These are phyloP conservation scores for Salvia miltiorrhiza DNA, from an alignment of 257 asterid genomes.

Conservation along the genomic window DNA sequence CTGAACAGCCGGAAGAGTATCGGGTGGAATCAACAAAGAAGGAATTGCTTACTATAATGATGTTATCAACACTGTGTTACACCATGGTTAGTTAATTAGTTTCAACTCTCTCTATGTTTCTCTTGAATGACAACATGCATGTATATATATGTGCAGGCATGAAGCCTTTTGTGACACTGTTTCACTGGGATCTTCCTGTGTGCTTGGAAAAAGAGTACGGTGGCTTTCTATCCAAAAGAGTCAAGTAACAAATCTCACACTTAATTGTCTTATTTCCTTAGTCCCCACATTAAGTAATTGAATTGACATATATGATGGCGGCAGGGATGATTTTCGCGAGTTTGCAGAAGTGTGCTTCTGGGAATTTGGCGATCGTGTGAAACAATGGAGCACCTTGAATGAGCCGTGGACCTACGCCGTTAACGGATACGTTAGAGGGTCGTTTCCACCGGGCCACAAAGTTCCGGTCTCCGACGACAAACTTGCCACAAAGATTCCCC, in stretches of 20 bases:
- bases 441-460: slow-evolving; percentile 14
- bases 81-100: background rate
- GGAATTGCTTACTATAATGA: slow-evolving; percentile 27
- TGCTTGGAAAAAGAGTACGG: slow-evolving; percentile 21
- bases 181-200: slow-evolving; percentile 27
- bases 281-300: too few relatives aligned
- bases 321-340: slow-evolving; percentile 28
- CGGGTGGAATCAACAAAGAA: slow-evolving; percentile 17
- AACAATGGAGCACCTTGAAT: slow-evolving; percentile 33
- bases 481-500: background rate
- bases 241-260: background rate
- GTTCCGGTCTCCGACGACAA: background rate
- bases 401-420: slow-evolving; percentile 28
- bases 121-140: background rate
- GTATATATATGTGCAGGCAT: background rate
- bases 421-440: slow-evolving; percentile 7
- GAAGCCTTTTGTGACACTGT: slow-evolving; percentile 26
- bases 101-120: background rate
- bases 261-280: too few relatives aligned
- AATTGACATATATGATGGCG: too few relatives aligned
- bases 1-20: slow-evolving; percentile 15
- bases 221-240: slow-evolving; percentile 14
- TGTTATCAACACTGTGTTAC: slow-evolving; percentile 20
- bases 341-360: slow-evolving; percentile 33
- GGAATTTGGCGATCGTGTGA: slow-evolving; percentile 41